Base-by-base conservation (phyloP, 2,329 filamentous ascomycete species). In the Amauroascus verrucosus region DNA sequence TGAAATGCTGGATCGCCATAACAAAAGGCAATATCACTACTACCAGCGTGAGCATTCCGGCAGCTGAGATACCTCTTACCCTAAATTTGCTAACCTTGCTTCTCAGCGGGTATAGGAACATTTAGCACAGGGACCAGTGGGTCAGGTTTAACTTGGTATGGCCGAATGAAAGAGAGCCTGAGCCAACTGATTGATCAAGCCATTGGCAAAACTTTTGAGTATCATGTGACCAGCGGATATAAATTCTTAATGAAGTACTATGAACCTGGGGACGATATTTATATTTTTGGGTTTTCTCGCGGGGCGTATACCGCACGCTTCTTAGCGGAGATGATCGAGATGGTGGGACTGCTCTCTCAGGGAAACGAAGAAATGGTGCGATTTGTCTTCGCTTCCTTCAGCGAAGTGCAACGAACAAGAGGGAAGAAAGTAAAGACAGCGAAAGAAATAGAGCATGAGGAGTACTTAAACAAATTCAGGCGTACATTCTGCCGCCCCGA, bases 161-260 rank as follows among this genome's bases (percentile, higher is more conserved):
- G 53, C 1, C 55, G 56, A 16, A 53, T 56, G 45, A 54, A 43
- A 32, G 51, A 54, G 8, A 57, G 50, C 37, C 44, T 58, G 22
- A 57, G 53, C 33, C 32, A 53, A 18, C 22, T 55, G 8, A 48
- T 59, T 38, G 58, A 59, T 44, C 54, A 57, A 22, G 57, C 57
- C 14, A 37, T 60, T 26, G 58, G 58, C 11, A 59, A 51, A 18
- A 56, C 73, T 0, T 78, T 79, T 48, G 75, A 75, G 43, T 67
- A 71, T 1, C 77, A 80, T 54, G 75, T 80, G 6, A 71, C 76
- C 47, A 73, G 71, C 4, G 77, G 76, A 0, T 80, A 80, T 57
- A 66, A 71, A 2, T 80, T 80, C 53, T 58, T 79, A 20, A 79
- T 80, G 77, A 71, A 74, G 8, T 77, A 75, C 60, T 79, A 79